These are phyloP conservation scores for Euphorbia peplus DNA, from an alignment of 345 rosid species.

Conservation along the genomic window DNA sequence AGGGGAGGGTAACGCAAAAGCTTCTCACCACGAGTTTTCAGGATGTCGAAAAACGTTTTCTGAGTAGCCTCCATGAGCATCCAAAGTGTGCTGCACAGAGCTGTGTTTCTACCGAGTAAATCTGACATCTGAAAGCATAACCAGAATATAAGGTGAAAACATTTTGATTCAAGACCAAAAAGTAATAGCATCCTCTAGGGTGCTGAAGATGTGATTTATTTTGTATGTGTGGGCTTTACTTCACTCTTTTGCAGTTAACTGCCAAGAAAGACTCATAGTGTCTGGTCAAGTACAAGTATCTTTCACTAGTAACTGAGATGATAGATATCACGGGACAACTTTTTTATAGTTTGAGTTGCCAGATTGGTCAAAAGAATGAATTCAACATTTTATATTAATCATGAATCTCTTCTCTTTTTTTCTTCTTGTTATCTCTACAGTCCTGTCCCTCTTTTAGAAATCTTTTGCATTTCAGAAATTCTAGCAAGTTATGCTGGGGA, in stretches of 20 bases:
- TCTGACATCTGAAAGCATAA: slow-evolving; percentile 61
- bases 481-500: background rate
- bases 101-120: slow-evolving; percentile 85
- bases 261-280: background rate
- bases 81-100: slow-evolving; percentile 82
- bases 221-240: background rate
- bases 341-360: background rate
- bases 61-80: slow-evolving; percentile 87
- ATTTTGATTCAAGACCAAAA: slow-evolving; percentile 3
- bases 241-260: background rate
- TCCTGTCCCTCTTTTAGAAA: background rate
- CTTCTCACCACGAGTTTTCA: slow-evolving; percentile 90
- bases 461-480: background rate
- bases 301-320: background rate
- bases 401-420: background rate
- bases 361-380: background rate
- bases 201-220: background rate
- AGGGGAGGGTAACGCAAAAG: slow-evolving; percentile 96
- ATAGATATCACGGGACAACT: background rate
- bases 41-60: slow-evolving; percentile 85
- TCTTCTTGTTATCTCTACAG: background rate
- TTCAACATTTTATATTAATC: background rate
- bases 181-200: background rate
- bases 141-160: background rate
- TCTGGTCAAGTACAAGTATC: background rate